A percentile compares a stretch with the other conserved stretches of the same genome.
phyloP scores from a whole-genome alignment of 495 filamentous ascomycete species.

The Aspergillus homomorphus region DNA sequence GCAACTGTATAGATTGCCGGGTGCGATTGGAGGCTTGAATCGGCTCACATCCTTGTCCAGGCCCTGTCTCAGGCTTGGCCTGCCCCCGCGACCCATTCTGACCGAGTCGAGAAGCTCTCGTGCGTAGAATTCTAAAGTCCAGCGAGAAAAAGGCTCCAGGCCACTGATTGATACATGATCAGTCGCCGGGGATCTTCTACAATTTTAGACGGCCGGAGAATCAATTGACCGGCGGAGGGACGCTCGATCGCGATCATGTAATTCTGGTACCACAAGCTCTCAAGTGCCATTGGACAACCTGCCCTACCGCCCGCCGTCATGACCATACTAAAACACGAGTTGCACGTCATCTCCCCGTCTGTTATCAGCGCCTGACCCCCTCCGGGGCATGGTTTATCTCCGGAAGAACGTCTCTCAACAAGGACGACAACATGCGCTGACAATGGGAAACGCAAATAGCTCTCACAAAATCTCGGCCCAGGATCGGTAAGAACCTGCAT shows the following conservation, averaged over 20 bases:
- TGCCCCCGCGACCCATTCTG: constrained; percentile 37
- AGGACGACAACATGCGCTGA: constrained; percentile 35
- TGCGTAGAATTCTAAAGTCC: background rate
- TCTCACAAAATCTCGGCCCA: constrained; percentile 69
- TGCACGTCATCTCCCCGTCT: constrained; percentile 5
- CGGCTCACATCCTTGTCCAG: constrained; percentile 53
- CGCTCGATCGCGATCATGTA: background rate
- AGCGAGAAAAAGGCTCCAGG: background rate
- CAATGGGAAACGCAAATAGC: constrained; percentile 66
- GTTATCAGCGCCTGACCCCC: background rate
- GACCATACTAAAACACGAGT: background rate
- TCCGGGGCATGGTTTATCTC: background rate
- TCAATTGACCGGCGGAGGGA: constrained; percentile 18
- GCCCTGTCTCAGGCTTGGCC: constrained; percentile 50
- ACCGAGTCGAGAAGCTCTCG: background rate
- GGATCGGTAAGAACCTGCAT: constrained; percentile 52
- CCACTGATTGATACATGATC: constrained; percentile 3
- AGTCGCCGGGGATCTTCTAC: constrained; percentile 16
- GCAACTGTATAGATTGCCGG: constrained; percentile 4
- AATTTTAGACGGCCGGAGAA: constrained; percentile 23
- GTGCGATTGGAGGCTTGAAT: background rate
- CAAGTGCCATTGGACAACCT: background rate
- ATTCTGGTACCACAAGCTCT: background rate
- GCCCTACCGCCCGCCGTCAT: background rate
- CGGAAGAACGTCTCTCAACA: background rate